Percentiles rank a stretch among this genome's conserved stretches.
Evolutionary conservation across 2,329 filamentous ascomycete genomes (phyloP).

Genomic region (Penicillium hesseltinei): DNA sequence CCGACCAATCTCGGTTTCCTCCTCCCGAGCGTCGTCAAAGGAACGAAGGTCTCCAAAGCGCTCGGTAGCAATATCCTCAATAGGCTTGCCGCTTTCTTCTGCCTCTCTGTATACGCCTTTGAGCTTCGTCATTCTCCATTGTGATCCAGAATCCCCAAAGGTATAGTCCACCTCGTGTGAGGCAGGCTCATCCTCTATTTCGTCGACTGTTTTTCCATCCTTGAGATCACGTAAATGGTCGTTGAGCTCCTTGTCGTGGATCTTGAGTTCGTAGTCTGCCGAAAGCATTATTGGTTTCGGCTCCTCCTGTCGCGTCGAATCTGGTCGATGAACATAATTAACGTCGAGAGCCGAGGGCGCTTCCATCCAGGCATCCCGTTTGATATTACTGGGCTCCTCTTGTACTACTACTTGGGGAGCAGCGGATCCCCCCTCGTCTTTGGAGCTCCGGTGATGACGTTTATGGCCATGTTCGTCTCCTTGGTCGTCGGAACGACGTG

Average conservation of each 20-base stretch:
- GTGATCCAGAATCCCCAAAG: conserved; percentile 84
- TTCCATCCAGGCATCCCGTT: conserved; percentile 93
- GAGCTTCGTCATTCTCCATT: conserved; percentile 96
- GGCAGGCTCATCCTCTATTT: conserved; percentile 53
- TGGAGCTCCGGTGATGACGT: conserved; percentile 43
- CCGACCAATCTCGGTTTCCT: conserved; percentile 85
- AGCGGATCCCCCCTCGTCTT: conserved; percentile 43
- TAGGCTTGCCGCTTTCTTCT: conserved; percentile 65
- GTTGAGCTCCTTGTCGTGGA: conserved; percentile 83
- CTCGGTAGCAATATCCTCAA: conserved; percentile 81
- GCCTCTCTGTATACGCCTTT: conserved; percentile 79
- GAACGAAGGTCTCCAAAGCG: conserved; percentile 76
- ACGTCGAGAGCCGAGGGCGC: conserved; percentile 77
- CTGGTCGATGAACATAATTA: conserved; percentile 69
- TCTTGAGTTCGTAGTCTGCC: conserved; percentile 64
- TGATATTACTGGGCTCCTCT: conserved; percentile 47
- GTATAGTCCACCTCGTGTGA: conserved; percentile 70
- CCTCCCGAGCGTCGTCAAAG: conserved; percentile 91
- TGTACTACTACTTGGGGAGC: conserved; percentile 34
- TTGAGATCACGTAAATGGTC: conserved; percentile 63
- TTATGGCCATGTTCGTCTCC: conserved; percentile 50
- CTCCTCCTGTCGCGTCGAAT: conserved; percentile 52
- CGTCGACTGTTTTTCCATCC: conserved; percentile 55
- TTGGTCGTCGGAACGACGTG: conserved; percentile 56
- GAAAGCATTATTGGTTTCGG: conserved; percentile 43